Evolutionary conservation across 2,329 filamentous ascomycete species (phyloP).

Genomic region (Fusarium sp.): DNA sequence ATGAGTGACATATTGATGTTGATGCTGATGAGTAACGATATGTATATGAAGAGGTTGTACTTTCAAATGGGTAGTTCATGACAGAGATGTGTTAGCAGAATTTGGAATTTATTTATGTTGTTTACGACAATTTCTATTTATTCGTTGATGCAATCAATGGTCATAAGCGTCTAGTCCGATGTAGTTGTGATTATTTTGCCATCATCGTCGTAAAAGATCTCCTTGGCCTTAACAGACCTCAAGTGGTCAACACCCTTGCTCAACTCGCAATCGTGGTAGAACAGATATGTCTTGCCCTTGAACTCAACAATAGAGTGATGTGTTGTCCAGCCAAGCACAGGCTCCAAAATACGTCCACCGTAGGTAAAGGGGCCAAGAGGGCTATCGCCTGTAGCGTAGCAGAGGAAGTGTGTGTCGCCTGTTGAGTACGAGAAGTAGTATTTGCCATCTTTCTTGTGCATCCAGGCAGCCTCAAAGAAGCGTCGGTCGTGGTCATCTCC

Average conservation of each 20-base stretch:
- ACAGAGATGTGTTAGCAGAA: background rate
- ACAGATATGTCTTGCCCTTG: slow-evolving; percentile 77
- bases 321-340: slow-evolving; percentile 84
- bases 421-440: slow-evolving; percentile 87
- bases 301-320: slow-evolving; percentile 85
- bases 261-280: slow-evolving; percentile 80
- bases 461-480: slow-evolving; percentile 86
- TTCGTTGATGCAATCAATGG: background rate
- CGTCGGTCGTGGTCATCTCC: slow-evolving; percentile 79
- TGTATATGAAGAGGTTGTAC: background rate
- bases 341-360: slow-evolving; percentile 77
- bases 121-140: background rate
- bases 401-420: slow-evolving; percentile 81
- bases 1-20: slow-evolving; percentile 12
- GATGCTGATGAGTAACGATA: slow-evolving; percentile 19
- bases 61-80: slow-evolving; percentile 3
- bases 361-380: slow-evolving; percentile 82
- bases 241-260: slow-evolving; percentile 78
- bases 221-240: slow-evolving; percentile 79
- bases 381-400: slow-evolving; percentile 74
- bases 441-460: slow-evolving; percentile 77
- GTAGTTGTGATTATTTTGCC: slow-evolving; percentile 68
- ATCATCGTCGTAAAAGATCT: slow-evolving; percentile 78
- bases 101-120: slow-evolving; percentile 1
- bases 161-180: slow-evolving; percentile 40